These are phyloP conservation scores for Trametes meyenii DNA, from an alignment of 768 basidiomycete species.

Conservation along the genomic window DNA sequence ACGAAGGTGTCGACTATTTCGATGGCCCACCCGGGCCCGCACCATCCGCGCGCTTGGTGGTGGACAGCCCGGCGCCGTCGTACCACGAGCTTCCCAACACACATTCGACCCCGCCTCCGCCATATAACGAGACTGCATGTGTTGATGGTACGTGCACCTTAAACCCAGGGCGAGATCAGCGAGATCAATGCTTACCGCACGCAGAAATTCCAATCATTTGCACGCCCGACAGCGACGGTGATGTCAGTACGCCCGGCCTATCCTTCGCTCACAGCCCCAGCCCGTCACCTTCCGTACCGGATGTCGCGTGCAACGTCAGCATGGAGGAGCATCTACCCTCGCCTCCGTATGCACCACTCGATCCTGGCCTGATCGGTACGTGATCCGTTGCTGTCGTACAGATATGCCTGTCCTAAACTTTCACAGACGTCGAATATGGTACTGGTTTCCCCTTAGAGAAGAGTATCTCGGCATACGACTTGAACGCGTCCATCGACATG, in stretches of 20 bases:
- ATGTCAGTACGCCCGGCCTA: slow-evolving; percentile 12
- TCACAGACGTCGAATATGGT: no score
- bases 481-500: no score
- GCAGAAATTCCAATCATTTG: background rate
- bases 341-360: background rate
- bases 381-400: no score
- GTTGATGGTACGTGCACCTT: background rate
- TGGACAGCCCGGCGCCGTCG: background rate
- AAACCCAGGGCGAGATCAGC: background rate
- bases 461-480: no score
- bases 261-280: slow-evolving; percentile 8
- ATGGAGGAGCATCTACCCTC: background rate
- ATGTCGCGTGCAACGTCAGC: background rate
- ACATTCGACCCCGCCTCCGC: background rate
- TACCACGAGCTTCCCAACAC: background rate
- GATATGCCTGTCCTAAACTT: no score
- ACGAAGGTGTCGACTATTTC: background rate
- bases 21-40: no score
- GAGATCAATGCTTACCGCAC: no score
- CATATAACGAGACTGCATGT: background rate
- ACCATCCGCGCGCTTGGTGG: background rate
- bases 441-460: no score
- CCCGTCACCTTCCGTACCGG: slow-evolving; percentile 1
- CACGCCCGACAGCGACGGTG: background rate
- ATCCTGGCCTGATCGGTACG: background rate